These are phyloP conservation scores for Cylindrotheca closterium DNA, from an alignment of 108 stramenopile species.

Conservation along the genomic window DNA sequence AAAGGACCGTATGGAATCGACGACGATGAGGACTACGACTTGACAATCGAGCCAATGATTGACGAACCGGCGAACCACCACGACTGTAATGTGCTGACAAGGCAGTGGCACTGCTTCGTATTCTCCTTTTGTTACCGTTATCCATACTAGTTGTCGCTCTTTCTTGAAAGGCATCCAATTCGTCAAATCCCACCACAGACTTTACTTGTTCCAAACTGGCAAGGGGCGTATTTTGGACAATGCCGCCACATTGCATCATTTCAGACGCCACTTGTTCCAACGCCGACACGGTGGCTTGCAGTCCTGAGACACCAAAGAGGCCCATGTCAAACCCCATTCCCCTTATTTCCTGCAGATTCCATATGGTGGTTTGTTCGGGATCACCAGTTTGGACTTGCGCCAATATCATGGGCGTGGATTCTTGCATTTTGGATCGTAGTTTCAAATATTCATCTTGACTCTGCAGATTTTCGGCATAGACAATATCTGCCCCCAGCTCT, in stretches of 20 bases:
- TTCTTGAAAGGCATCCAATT: slow-evolving; percentile 46
- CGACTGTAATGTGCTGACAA: no score
- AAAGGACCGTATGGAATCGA: no score
- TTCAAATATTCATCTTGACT: slow-evolving; percentile 41
- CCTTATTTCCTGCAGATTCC: slow-evolving; percentile 34
- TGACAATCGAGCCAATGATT: no score
- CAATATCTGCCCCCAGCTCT: slow-evolving; percentile 52
- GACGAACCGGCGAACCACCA: no score
- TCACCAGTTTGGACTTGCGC: slow-evolving; percentile 51
- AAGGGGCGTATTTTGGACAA: slow-evolving; percentile 7
- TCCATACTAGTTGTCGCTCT: no score
- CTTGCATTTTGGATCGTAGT: slow-evolving; percentile 28
- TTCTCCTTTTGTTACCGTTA: no score
- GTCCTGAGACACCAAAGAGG: slow-evolving; percentile 54
- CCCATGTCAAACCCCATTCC: slow-evolving; percentile 51
- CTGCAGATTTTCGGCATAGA: slow-evolving; percentile 62
- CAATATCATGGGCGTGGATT: slow-evolving; percentile 39
- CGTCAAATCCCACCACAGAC: slow-evolving; percentile 47
- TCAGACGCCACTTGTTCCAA: slow-evolving; percentile 20
- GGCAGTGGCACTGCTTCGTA: no score
- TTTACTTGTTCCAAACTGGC: slow-evolving; percentile 43
- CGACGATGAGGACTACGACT: no score
- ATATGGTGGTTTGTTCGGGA: slow-evolving; percentile 22
- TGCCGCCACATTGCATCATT: slow-evolving; percentile 17
- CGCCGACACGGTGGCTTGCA: slow-evolving; percentile 44